These are phyloP conservation scores for Picea sitchensis DNA, from an alignment of 75 land plant species.

Conservation along the genomic window DNA sequence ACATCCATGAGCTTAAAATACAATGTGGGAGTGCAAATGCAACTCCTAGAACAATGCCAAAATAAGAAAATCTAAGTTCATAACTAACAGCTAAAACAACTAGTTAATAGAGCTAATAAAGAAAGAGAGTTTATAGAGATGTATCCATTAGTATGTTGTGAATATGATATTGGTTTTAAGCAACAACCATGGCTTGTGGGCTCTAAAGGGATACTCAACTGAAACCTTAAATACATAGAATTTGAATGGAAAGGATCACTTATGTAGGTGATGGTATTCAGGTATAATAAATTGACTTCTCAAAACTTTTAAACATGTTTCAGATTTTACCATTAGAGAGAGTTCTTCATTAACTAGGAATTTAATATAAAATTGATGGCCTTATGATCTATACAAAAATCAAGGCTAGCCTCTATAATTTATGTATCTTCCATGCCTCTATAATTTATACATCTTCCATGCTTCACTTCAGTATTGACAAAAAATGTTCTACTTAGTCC, in stretches of 20 bases:
- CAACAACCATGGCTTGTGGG: background rate
- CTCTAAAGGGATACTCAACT: background rate
- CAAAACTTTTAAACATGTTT: background rate
- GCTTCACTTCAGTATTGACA: background rate
- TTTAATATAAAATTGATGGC: background rate
- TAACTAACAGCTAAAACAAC: no score
- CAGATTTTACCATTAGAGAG: background rate
- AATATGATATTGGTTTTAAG: background rate
- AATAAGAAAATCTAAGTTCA: no score
- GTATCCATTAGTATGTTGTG: no score
- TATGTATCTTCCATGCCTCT: no score
- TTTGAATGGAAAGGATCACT: background rate
- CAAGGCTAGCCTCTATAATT: no score
- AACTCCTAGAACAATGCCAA: no score
- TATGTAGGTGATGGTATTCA: background rate
- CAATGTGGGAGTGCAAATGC: no score
- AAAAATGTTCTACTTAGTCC: background rate
- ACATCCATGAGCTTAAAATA: no score
- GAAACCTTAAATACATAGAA: background rate
- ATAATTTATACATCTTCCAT: background rate
- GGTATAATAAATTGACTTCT: background rate
- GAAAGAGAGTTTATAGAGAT: no score
- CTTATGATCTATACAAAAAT: no score
- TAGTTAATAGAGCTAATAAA: no score
- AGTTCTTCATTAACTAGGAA: no score